Evolutionary conservation across 2,329 filamentous ascomycete genomes (phyloP).

Genomic region (Waltergamsia citrina): DNA sequence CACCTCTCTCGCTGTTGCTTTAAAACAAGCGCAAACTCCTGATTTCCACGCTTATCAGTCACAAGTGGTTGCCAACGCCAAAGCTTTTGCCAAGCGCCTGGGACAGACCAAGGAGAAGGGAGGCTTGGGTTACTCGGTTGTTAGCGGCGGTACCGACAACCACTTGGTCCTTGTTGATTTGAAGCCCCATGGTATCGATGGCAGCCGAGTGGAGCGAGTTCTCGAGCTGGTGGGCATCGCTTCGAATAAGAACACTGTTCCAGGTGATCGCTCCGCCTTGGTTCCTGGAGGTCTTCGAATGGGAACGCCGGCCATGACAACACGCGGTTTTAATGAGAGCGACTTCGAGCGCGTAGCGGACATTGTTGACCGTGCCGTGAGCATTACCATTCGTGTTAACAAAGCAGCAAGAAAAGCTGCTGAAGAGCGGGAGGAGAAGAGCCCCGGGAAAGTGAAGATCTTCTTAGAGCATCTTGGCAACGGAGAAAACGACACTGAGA

Average conservation of each 20-base stretch:
- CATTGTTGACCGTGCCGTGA: conserved; percentile 75
- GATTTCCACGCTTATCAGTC: conserved; percentile 93
- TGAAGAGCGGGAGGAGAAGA: conserved; percentile 58
- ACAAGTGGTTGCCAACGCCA: conserved; percentile 82
- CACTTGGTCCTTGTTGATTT: conserved; percentile 91
- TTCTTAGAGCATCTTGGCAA: conserved; percentile 61
- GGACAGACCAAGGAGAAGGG: conserved; percentile 63
- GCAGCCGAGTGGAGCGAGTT: conserved; percentile 79
- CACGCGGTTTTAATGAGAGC: conserved; percentile 77
- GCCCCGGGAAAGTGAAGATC: conserved; percentile 51
- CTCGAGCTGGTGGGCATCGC: conserved; percentile 90
- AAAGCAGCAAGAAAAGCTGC: conserved; percentile 62
- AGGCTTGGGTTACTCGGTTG: conserved; percentile 76
- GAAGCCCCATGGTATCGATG: conserved; percentile 80
- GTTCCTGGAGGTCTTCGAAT: conserved; percentile 89
- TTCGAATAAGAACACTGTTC: conserved; percentile 99
- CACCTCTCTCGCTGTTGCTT: conserved; percentile 83
- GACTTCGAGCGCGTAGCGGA: conserved; percentile 84
- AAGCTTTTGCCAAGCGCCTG: conserved; percentile 66
- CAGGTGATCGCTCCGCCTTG: conserved; percentile 87
- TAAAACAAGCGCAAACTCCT: conserved; percentile 82
- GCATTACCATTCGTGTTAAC: conserved; percentile 68
- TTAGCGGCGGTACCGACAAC: conserved; percentile 93
- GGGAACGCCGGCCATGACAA: conserved; percentile 96
- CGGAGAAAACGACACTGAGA: conserved; percentile 59